Evolutionary conservation across 2,329 filamentous ascomycete genomes (phyloP).

Genomic region (Aplosporella prunicola): DNA sequence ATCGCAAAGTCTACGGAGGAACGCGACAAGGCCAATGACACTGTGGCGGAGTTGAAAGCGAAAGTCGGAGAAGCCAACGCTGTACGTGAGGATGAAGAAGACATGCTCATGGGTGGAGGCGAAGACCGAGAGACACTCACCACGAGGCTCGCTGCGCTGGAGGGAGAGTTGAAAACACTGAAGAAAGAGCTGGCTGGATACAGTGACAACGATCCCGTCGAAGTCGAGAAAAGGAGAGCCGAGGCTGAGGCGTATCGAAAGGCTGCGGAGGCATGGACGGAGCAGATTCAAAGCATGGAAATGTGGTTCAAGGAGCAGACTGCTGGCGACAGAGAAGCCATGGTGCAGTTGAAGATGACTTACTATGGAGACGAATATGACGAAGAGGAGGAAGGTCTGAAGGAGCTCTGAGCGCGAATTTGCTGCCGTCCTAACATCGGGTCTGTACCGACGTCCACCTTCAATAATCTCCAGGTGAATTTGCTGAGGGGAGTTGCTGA

Average conservation of each 20-base stretch:
- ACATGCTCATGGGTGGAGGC: slow-evolving; percentile 22
- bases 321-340: slow-evolving; percentile 32
- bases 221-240: slow-evolving; percentile 32
- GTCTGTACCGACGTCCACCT: too few relatives aligned
- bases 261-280: slow-evolving; percentile 31
- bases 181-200: slow-evolving; percentile 34
- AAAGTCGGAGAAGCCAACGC: slow-evolving; percentile 32
- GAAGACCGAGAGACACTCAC: slow-evolving; percentile 29
- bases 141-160: slow-evolving; percentile 25
- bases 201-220: slow-evolving; percentile 37
- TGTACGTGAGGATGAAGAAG: slow-evolving; percentile 30
- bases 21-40: slow-evolving; percentile 26
- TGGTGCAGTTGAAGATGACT: slow-evolving; percentile 35
- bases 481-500: too few relatives aligned
- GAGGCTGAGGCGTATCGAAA: slow-evolving; percentile 21
- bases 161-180: slow-evolving; percentile 28
- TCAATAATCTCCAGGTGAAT: too few relatives aligned
- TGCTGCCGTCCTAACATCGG: too few relatives aligned
- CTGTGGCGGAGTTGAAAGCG: slow-evolving; percentile 28
- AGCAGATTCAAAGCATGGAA: slow-evolving; percentile 39
- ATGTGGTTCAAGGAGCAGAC: slow-evolving; percentile 30
- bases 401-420: slow-evolving; percentile 24
- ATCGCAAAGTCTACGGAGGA: slow-evolving; percentile 30
- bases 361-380: slow-evolving; percentile 47
- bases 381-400: slow-evolving; percentile 43